Evolutionary conservation across 1,284 basidiomycete species (phyloP).

Genomic region (Mycosarcoma mackinlayi): DNA sequence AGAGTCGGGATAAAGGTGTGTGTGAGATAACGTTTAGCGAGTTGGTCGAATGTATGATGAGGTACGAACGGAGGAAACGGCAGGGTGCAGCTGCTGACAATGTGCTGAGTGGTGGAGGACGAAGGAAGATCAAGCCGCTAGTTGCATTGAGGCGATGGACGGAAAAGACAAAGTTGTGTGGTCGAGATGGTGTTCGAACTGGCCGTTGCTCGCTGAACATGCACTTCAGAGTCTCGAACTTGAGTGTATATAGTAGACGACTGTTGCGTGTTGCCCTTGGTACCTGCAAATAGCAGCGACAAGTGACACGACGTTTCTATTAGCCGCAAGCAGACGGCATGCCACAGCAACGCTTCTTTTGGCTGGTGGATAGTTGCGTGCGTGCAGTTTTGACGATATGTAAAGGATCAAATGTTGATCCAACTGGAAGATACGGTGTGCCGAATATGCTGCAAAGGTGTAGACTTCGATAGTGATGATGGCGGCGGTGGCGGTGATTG

Average conservation of each 20-base stretch:
- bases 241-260: neutral
- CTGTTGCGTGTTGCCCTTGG: too few relatives aligned
- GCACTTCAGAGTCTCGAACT: neutral
- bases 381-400: too few relatives aligned
- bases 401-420: too few relatives aligned
- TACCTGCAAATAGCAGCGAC: too few relatives aligned
- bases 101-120: conserved; percentile 2
- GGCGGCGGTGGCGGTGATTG: neutral
- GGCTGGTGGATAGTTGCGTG: too few relatives aligned
- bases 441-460: neutral
- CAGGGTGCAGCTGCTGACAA: conserved; percentile 13
- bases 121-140: neutral
- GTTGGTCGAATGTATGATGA: neutral
- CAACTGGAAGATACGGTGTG: neutral
- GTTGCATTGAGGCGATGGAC: neutral
- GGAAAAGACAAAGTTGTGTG: too few relatives aligned
- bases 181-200: too few relatives aligned
- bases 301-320: too few relatives aligned
- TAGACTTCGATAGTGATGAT: too few relatives aligned
- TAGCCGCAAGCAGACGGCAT: too few relatives aligned
- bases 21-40: conserved; percentile 14
- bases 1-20: neutral
- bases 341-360: too few relatives aligned
- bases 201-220: too few relatives aligned
- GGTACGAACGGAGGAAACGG: neutral